Evolutionary conservation across 352 stramenopile species (phyloP).

Genomic region (Phytophthora tubulina): DNA sequence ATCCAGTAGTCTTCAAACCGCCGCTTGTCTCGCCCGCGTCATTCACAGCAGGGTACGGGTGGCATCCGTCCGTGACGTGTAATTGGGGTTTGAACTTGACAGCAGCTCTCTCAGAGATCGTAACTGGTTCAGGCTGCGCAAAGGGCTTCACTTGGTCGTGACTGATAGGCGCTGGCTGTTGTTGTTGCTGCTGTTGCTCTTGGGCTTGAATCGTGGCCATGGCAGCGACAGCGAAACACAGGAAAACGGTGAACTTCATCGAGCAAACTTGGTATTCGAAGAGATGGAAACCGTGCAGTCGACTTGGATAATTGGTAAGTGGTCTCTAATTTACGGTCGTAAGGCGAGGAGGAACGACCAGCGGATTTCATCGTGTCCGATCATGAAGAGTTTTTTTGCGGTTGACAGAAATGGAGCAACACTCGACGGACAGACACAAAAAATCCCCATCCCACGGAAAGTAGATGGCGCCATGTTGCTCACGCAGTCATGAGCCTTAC

Average conservation of each 20-base stretch:
- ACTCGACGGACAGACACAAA: background rate
- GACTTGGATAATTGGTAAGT: conserved; percentile 18
- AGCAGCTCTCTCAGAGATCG: conserved; percentile 10
- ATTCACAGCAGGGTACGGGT: conserved; percentile 24
- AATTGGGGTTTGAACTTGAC: background rate
- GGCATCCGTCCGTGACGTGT: too few relatives aligned
- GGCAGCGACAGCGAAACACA: background rate
- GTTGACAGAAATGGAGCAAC: background rate
- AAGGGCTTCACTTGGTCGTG: conserved; percentile 21
- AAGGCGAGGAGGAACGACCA: background rate
- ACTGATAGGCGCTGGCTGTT: conserved; percentile 7
- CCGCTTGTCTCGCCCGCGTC: conserved; percentile 29
- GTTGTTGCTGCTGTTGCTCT: conserved; percentile 11
- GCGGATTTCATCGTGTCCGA: conserved; percentile 2
- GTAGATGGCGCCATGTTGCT: background rate
- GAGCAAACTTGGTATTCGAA: background rate
- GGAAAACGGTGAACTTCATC: conserved; percentile 14
- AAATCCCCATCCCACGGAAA: conserved; percentile 1
- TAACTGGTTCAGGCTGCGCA: conserved; percentile 7
- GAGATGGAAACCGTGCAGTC: background rate
- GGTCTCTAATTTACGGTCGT: background rate
- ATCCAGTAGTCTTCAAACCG: conserved; percentile 8
- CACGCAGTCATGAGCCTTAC: too few relatives aligned
- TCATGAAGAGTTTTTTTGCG: background rate
- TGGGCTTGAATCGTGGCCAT: conserved; percentile 14